Conservation (phyloP, 306 rosid genomes). For the Casuarina glauca region DNA sequence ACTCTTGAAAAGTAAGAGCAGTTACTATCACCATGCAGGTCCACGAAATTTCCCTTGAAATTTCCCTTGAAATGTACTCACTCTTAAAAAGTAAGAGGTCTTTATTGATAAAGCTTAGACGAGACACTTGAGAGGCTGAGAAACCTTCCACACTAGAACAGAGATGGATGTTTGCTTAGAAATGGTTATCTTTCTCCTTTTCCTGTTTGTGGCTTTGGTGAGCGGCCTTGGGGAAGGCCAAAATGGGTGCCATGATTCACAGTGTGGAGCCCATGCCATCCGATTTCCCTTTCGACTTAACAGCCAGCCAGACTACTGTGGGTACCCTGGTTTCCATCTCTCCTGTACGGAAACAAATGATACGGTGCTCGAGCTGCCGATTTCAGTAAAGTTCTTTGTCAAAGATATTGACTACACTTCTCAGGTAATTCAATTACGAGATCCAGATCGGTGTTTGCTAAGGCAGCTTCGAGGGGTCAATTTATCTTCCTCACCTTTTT, state of each 20-base stretch:
- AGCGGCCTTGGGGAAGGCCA: neutral
- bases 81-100: too few species aligned
- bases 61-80: too few species aligned
- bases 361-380: conserved; percentile 29
- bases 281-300: conserved; percentile 44
- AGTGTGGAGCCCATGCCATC: conserved; percentile 26
- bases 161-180: neutral
- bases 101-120: too few species aligned
- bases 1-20: too few species aligned
- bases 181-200: neutral
- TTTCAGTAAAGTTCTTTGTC: conserved; percentile 27
- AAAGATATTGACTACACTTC: conserved; percentile 27
- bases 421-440: conserved; percentile 25
- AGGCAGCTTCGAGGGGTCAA: conserved; percentile 10
- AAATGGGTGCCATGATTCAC: conserved; percentile 7
- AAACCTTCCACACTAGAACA: neutral
- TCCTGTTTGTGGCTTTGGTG: neutral
- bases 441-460: conserved; percentile 20
- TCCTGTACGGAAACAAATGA: conserved; percentile 21
- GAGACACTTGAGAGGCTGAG: too few species aligned
- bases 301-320: conserved; percentile 12
- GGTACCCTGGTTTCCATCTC: conserved; percentile 39
- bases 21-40: too few species aligned
- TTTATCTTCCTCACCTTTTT: conserved; percentile 27
- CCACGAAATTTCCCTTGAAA: too few species aligned